Evolutionary conservation across 257 asterid genomes (phyloP).

Genomic region (Nicotiana knightiana): DNA sequence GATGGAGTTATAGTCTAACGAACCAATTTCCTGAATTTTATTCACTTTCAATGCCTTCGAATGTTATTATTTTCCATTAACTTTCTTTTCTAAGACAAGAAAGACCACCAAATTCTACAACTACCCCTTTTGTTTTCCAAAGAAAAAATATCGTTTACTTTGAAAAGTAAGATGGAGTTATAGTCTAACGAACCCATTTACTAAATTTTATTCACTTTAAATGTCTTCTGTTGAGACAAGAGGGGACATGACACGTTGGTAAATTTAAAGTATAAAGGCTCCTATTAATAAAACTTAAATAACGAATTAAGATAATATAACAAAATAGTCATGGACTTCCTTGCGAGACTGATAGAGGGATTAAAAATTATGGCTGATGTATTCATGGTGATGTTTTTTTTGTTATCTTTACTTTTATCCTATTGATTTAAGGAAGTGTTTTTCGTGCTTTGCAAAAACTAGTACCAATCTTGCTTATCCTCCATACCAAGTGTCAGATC

Average conservation of each 20-base stretch:
- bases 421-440: neutral
- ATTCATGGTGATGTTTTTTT: neutral
- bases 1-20: neutral
- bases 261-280: neutral
- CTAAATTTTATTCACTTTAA: neutral
- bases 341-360: neutral
- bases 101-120: slow-evolving; percentile 1
- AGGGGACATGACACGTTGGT: neutral
- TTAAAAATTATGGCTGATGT: neutral
- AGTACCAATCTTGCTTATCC: neutral
- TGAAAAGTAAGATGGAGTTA: neutral
- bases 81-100: slow-evolving; percentile 4
- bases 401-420: neutral
- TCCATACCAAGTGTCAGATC: neutral
- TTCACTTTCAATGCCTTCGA: neutral
- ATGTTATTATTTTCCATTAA: neutral
- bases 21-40: neutral
- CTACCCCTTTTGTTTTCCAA: neutral
- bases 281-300: neutral
- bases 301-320: neutral
- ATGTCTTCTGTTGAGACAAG: neutral
- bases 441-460: neutral
- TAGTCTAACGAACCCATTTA: neutral
- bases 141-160: neutral
- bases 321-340: neutral